Base-by-base conservation (phyloP, 768 basidiomycete genomes). In the Russula compacta region DNA sequence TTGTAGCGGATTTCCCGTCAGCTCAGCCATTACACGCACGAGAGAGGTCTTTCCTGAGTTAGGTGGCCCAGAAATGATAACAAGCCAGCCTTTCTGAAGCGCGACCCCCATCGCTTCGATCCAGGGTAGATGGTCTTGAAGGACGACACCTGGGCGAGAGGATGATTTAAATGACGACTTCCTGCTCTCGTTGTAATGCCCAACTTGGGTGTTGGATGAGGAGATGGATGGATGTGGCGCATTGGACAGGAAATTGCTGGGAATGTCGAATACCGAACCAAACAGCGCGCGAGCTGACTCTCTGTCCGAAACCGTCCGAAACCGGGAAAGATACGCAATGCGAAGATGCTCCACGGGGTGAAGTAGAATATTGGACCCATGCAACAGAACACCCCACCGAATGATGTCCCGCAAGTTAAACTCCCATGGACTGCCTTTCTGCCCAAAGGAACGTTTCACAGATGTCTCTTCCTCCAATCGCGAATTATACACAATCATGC, bases 401-500 rank as follows among this genome's bases (percentile, higher is more conserved):
- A 92, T 82, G 59, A 98, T 79, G 73, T 99, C 95, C 14, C 95
- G 89, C 35, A 99, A 78, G 71, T 99, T 99, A 77, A 98, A 97
- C 70, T 99, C 95, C 95, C 95, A 99, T 5, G 95, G 97, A 58
- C 83, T 79, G 9, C 95, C 95, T 56, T 87, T 83, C 40, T 82
- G 78, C 2, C 82, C 94, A 70, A 97, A 92, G 2, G 78, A 65
- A 19, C 83, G 81, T 54, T 81, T 80, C 21, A 82, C 66, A 64
- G 81, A 82, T 9, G 88, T 83, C 67, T 85, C 83, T 8, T 83
- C 77, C 53, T 85, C 84, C 49, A 98, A 76, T 11, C 76, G 76
- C 58, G 78, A 75, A 70, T 93, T 98, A 77, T 88, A 97, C 1
- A 77, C 67, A 54, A 98, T 91, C 91, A 98, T 95, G 49, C 74